A percentile compares a stretch with the other conserved stretches of the same genome.
Evolutionary conservation across 148 eudicot species (phyloP).

Genomic region (Polygonum aviculare): DNA sequence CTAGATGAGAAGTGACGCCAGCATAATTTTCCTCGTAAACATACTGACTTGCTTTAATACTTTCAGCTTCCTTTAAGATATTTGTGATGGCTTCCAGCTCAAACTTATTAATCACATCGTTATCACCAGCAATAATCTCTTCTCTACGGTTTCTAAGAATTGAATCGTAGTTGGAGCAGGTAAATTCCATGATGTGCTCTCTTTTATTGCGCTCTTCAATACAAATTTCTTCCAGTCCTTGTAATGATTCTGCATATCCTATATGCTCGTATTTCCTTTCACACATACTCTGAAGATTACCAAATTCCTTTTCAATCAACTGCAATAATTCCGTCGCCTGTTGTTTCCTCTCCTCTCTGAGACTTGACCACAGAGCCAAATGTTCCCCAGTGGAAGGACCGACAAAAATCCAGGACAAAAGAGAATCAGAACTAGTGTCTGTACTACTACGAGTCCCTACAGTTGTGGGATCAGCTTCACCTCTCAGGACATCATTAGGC

Average conservation of each 20-base stretch:
- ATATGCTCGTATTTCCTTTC: conserved; percentile 66
- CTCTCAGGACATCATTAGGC: conserved; percentile 21
- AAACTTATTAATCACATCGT: conserved; percentile 43
- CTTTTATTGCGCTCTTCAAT: conserved; percentile 79
- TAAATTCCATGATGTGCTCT: conserved; percentile 41
- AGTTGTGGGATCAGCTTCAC: conserved; percentile 24
- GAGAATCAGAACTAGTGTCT: conserved; percentile 36
- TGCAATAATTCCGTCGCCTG: conserved; percentile 57
- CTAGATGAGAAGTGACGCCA: conserved; percentile 41
- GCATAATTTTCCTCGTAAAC: conserved; percentile 60
- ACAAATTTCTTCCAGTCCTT: conserved; percentile 67
- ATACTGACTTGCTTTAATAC: conserved; percentile 43
- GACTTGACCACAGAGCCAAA: conserved; percentile 52
- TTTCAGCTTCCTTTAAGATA: conserved; percentile 74
- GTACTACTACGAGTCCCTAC: conserved; percentile 3
- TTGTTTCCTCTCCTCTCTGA: conserved; percentile 58
- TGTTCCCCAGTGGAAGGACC: conserved; percentile 57
- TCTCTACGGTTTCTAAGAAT: conserved; percentile 63
- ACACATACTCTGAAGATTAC: conserved; percentile 56
- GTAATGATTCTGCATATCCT: conserved; percentile 75
- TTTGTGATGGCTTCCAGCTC: conserved; percentile 65
- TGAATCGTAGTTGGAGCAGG: conserved; percentile 46
- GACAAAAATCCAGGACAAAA: conserved; percentile 74
- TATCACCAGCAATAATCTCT: conserved; percentile 50
- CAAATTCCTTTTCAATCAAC: conserved; percentile 67